Evolutionary conservation across 2,329 filamentous ascomycete genomes (phyloP).

Genomic region (Westerdykella aurantiaca): DNA sequence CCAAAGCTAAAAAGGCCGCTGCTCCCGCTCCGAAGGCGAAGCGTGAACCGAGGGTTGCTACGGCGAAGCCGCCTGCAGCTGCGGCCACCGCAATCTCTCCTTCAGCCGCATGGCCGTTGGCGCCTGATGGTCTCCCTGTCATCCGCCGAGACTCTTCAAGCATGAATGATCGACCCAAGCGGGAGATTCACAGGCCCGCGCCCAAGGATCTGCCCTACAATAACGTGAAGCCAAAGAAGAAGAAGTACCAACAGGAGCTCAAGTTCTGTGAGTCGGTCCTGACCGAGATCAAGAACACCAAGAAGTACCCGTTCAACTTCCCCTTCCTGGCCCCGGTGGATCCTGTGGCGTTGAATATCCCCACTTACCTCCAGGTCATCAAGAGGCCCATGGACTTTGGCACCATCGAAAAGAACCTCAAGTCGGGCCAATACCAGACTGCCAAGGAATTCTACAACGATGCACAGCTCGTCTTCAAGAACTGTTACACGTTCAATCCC

Average conservation of each 20-base stretch:
- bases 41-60: slow-evolving; percentile 44
- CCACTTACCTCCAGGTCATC: slow-evolving; percentile 86
- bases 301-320: slow-evolving; percentile 61
- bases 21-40: slow-evolving; percentile 35
- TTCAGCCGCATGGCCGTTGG: slow-evolving; percentile 62
- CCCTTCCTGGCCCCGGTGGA: slow-evolving; percentile 84
- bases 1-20: slow-evolving; percentile 40
- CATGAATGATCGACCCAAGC: slow-evolving; percentile 76
- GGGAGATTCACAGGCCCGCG: slow-evolving; percentile 87
- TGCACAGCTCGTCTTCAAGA: slow-evolving; percentile 75
- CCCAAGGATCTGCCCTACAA: slow-evolving; percentile 87
- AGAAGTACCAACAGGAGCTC: slow-evolving; percentile 83
- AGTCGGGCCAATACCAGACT: slow-evolving; percentile 70
- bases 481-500: slow-evolving; percentile 92
- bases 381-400: slow-evolving; percentile 94
- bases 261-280: slow-evolving; percentile 83
- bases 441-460: slow-evolving; percentile 83
- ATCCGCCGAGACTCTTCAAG: slow-evolving; percentile 81
- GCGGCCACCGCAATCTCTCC: slow-evolving; percentile 39
- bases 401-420: slow-evolving; percentile 74
- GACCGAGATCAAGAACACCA: slow-evolving; percentile 68
- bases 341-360: slow-evolving; percentile 88
- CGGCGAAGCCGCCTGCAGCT: slow-evolving; percentile 42
- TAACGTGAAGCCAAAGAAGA: slow-evolving; percentile 75
- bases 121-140: slow-evolving; percentile 69